Evolutionary conservation across 2,329 filamentous ascomycete species (phyloP).

Genomic region (Chrysoporthe deuterocubensis): DNA sequence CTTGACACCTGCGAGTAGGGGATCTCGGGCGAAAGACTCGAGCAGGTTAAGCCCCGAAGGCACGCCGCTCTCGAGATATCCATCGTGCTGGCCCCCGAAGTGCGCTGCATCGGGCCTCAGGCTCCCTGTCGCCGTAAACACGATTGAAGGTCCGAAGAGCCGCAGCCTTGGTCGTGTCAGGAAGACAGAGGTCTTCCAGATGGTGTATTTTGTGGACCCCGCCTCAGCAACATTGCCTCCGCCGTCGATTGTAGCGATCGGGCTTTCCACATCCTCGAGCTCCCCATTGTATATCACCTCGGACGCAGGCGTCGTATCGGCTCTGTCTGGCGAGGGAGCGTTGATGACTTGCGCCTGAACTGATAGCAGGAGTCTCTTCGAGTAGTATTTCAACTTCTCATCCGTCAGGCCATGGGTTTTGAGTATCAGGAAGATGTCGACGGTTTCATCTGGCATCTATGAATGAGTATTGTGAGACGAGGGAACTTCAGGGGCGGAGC

Average conservation of each 20-base stretch:
- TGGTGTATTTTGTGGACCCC: slow-evolving; percentile 47
- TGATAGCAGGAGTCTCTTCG: slow-evolving; percentile 66
- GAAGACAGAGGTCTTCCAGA: slow-evolving; percentile 65
- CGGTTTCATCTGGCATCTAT: slow-evolving; percentile 70
- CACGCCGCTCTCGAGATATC: slow-evolving; percentile 71
- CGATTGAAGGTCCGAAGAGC: slow-evolving; percentile 67
- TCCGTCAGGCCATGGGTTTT: slow-evolving; percentile 66
- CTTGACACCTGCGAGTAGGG: slow-evolving; percentile 61
- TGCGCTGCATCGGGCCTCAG: slow-evolving; percentile 56
- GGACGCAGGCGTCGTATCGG: slow-evolving; percentile 48
- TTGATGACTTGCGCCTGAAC: slow-evolving; percentile 71
- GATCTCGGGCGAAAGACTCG: slow-evolving; percentile 71
- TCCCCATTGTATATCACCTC: slow-evolving; percentile 65
- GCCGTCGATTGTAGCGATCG: slow-evolving; percentile 54
- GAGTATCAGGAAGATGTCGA: slow-evolving; percentile 70
- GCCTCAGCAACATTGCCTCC: slow-evolving; percentile 35
- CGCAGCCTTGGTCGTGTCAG: slow-evolving; percentile 65
- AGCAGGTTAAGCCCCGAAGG: slow-evolving; percentile 78
- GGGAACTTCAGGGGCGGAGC: slow-evolving; percentile 34
- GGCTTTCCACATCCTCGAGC: slow-evolving; percentile 54
- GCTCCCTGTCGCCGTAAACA: slow-evolving; percentile 66
- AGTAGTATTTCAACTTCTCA: slow-evolving; percentile 58
- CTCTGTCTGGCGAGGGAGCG: slow-evolving; percentile 52
- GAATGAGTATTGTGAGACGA: slow-evolving; percentile 51
- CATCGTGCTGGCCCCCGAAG: slow-evolving; percentile 50